Evolutionary conservation across 208 protist species (phyloP).

Genomic region (Leishmania guyanensis): DNA sequence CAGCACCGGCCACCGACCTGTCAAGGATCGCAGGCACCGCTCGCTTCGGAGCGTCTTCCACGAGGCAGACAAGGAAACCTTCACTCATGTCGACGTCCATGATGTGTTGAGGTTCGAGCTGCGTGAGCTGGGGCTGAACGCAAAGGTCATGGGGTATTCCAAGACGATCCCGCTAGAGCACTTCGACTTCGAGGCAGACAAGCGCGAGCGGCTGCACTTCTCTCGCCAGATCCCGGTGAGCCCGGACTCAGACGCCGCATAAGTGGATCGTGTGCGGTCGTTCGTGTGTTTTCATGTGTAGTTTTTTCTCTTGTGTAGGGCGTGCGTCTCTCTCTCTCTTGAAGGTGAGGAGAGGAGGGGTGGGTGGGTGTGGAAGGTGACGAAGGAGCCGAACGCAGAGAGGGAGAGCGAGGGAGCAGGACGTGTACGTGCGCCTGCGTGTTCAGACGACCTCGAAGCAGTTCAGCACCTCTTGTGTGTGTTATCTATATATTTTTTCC

Average conservation of each 20-base stretch:
- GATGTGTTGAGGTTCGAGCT: constrained; percentile 72
- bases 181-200: constrained; percentile 74
- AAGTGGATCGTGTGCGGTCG: neutral
- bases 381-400: neutral
- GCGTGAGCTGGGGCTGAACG: constrained; percentile 70
- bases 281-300: constrained; percentile 1
- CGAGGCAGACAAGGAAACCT: constrained; percentile 25
- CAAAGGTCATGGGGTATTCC: constrained; percentile 75
- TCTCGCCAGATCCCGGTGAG: constrained; percentile 66
- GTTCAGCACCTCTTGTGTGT: neutral
- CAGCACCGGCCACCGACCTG: constrained; percentile 58
- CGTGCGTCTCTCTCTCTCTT: neutral
- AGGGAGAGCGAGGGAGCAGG: neutral
- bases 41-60: constrained; percentile 33
- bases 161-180: constrained; percentile 78
- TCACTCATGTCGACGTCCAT: constrained; percentile 79
- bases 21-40: constrained; percentile 25
- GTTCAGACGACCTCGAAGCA: neutral
- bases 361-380: neutral
- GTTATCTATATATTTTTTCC: neutral
- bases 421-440: neutral
- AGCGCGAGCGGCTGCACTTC: constrained; percentile 66
- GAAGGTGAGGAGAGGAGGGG: neutral
- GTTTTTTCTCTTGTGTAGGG: neutral
- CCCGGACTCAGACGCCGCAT: constrained; percentile 43